phyloP scores from a whole-genome alignment of 139 green algal species.

The Dunaliella primolecta region DNA sequence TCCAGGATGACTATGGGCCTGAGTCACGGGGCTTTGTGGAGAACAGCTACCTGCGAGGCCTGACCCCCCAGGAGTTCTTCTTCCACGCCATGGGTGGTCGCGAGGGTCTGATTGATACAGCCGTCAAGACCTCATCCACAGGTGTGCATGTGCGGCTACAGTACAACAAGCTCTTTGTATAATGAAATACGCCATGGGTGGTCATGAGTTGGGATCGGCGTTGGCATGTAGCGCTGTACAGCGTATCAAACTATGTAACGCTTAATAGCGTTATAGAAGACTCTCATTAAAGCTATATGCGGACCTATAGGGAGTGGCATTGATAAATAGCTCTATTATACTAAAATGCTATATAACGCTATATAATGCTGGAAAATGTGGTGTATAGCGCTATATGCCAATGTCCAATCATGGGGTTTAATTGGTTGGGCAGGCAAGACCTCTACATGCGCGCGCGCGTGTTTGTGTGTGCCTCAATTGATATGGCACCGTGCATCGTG shows the following conservation, averaged over 20 bases:
- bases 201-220: neutral
- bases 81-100: constrained; percentile 99
- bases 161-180: no score
- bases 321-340: no score
- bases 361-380: no score
- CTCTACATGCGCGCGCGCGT: no score
- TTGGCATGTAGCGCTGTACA: neutral
- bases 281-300: neutral
- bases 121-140: constrained; percentile 96
- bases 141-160: constrained; percentile 43
- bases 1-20: constrained; percentile 91
- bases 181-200: no score
- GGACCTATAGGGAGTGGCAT: neutral
- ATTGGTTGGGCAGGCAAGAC: no score
- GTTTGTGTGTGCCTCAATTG: no score
- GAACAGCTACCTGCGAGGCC: constrained; percentile 94
- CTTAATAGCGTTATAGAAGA: neutral
- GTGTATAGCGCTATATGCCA: no score
- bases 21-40: constrained; percentile 96
- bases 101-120: constrained; percentile 98
- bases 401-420: no score
- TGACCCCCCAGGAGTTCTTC: constrained; percentile 98
- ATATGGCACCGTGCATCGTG: no score
- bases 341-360: no score
- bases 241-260: no score